Conservation (phyloP, 2,329 filamentous ascomycete species). For the Fusarium musae region DNA sequence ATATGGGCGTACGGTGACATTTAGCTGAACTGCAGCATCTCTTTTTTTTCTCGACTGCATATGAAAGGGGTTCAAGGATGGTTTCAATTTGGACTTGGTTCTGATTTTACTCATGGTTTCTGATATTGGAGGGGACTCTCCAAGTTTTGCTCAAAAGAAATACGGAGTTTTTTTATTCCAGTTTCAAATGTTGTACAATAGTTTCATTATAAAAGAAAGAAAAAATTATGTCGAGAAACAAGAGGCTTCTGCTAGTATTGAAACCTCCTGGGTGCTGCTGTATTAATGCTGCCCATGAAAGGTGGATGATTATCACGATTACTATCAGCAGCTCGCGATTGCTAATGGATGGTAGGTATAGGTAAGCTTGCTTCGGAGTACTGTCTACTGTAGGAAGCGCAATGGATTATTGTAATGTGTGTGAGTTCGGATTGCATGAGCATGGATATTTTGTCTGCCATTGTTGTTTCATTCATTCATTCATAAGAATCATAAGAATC, state of each 20-base stretch:
- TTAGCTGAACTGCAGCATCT: constrained; percentile 37
- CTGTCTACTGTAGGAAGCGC: not conserved
- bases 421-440: not conserved
- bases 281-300: not conserved
- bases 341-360: constrained; percentile 21
- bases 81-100: constrained; percentile 31
- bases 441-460: not conserved
- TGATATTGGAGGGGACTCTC: constrained; percentile 42
- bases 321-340: not conserved
- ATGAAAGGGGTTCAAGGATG: constrained; percentile 43
- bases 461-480: not conserved
- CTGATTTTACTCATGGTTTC: constrained; percentile 29
- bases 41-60: constrained; percentile 40
- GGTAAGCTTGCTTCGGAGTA: not conserved
- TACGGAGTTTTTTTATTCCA: constrained; percentile 11
- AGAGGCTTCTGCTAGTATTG: not conserved
- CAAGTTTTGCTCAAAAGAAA: constrained; percentile 24
- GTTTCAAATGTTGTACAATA: constrained; percentile 41
- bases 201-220: constrained; percentile 29
- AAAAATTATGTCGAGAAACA: constrained; percentile 37
- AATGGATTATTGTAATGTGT: not conserved
- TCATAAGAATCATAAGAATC: not conserved
- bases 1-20: constrained; percentile 40
- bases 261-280: not conserved
- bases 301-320: not conserved